phyloP scores from a whole-genome alignment of 1,284 basidiomycete species.

The Veloporphyrellus conicus region DNA sequence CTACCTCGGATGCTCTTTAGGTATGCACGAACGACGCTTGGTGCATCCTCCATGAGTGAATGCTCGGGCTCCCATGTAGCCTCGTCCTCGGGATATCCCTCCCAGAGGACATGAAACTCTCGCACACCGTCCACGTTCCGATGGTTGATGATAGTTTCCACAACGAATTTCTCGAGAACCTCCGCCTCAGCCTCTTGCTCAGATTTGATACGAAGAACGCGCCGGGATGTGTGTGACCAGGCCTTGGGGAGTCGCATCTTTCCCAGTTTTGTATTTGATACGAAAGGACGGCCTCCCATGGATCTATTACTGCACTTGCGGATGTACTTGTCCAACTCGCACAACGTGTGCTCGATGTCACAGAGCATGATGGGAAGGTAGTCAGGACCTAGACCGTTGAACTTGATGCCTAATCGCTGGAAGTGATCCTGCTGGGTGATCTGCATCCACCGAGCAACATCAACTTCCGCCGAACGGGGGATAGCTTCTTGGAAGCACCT shows the following conservation, averaged over 20 bases:
- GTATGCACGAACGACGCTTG: slow-evolving; percentile 20
- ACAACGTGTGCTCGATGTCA: slow-evolving; percentile 64
- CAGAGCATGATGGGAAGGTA: slow-evolving; percentile 47
- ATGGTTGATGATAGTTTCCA: slow-evolving; percentile 32
- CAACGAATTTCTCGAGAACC: slow-evolving; percentile 39
- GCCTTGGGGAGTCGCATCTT: slow-evolving; percentile 45
- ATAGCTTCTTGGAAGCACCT: slow-evolving; percentile 32
- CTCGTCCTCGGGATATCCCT: slow-evolving; percentile 51
- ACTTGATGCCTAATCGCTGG: slow-evolving; percentile 44
- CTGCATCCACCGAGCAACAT: slow-evolving; percentile 56
- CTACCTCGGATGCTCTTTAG: slow-evolving; percentile 18
- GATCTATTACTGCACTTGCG: slow-evolving; percentile 34
- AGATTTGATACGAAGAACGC: slow-evolving; percentile 37
- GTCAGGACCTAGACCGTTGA: slow-evolving; percentile 45
- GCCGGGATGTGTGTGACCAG: slow-evolving; percentile 44
- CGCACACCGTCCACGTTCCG: slow-evolving; percentile 30
- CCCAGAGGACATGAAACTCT: slow-evolving; percentile 58
- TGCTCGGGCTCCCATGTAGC: slow-evolving; percentile 61
- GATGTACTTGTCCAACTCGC: slow-evolving; percentile 65
- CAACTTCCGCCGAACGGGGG: slow-evolving; percentile 41
- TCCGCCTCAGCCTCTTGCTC: slow-evolving; percentile 36
- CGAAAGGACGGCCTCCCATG: slow-evolving; percentile 33
- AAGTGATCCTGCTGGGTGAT: slow-evolving; percentile 53
- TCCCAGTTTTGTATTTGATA: slow-evolving; percentile 27
- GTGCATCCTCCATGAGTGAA: slow-evolving; percentile 46